Conservation (phyloP, 352 stramenopile species). For the Pythium sukuiense region DNA sequence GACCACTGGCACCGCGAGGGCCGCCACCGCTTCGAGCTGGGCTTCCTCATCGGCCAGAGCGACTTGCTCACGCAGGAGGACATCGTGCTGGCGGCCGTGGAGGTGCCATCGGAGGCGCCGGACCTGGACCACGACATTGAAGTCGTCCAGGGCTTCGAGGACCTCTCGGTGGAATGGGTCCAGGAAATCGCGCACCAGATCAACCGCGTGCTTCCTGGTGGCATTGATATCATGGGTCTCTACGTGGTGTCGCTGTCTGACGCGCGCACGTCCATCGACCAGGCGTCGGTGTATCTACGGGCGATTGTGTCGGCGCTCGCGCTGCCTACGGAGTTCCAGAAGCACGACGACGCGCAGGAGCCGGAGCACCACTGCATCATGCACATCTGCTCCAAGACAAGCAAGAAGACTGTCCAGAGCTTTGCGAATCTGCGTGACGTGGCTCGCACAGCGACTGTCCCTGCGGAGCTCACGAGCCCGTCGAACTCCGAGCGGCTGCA, state of each 20-base stretch:
- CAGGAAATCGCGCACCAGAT: slow-evolving; percentile 65
- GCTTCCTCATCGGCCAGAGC: slow-evolving; percentile 60
- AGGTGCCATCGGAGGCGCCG: slow-evolving; percentile 44
- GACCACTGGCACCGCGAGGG: slow-evolving; percentile 29
- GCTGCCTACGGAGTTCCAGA: slow-evolving; percentile 21
- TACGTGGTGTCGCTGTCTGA: slow-evolving; percentile 49
- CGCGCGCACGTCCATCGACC: slow-evolving; percentile 30
- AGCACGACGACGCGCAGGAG: background rate
- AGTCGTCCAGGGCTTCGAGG: slow-evolving; percentile 33
- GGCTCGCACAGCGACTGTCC: slow-evolving; percentile 23
- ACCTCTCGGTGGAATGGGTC: slow-evolving; percentile 68
- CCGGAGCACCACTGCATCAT: slow-evolving; percentile 44
- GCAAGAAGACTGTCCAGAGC: slow-evolving; percentile 20
- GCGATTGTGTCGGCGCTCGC: slow-evolving; percentile 40
- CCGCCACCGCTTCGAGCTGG: slow-evolving; percentile 49
- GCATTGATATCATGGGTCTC: slow-evolving; percentile 50
- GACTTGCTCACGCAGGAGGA: slow-evolving; percentile 36
- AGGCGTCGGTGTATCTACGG: slow-evolving; percentile 54
- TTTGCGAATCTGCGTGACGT: slow-evolving; percentile 40
- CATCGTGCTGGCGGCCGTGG: slow-evolving; percentile 46
- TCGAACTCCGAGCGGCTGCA: slow-evolving; percentile 22
- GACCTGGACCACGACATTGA: slow-evolving; percentile 37
- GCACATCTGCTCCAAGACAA: slow-evolving; percentile 34
- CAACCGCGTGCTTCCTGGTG: slow-evolving; percentile 63
- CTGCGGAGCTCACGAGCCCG: slow-evolving; percentile 29